Conservation (phyloP, 2,329 filamentous ascomycete genomes). For the Aspergillus fumigatiaffinis region DNA sequence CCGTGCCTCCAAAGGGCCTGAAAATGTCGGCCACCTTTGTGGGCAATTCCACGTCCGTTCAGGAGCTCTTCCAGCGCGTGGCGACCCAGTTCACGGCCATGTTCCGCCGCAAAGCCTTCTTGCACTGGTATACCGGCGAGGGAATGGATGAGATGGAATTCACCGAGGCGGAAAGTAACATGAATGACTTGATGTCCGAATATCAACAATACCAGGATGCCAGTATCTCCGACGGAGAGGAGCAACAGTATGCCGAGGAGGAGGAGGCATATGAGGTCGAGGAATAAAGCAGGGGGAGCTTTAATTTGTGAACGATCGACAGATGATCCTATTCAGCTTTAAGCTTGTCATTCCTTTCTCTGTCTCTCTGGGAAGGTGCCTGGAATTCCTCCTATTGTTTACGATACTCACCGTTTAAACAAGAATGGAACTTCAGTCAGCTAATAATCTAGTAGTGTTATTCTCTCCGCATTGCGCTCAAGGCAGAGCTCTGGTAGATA, state of each 20-base stretch:
- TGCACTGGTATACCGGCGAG: conserved; percentile 99
- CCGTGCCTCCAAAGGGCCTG: conserved; percentile 92
- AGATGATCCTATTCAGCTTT: not conserved
- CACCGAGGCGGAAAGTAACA: conserved; percentile 99
- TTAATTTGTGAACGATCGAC: too few relatives aligned
- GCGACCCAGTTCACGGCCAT: conserved; percentile 99
- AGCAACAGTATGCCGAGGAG: conserved; percentile 86
- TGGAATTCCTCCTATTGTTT: too few relatives aligned
- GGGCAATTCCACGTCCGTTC: conserved; percentile 98
- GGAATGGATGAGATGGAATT: conserved; percentile 99
- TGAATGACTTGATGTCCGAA: conserved; percentile 99
- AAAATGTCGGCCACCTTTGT: conserved; percentile 99
- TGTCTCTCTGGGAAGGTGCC: too few relatives aligned
- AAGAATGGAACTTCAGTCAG: too few relatives aligned
- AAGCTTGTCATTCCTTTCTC: not conserved
- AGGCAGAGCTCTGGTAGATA: too few relatives aligned
- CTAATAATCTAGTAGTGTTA: too few relatives aligned
- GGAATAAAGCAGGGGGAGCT: too few relatives aligned
- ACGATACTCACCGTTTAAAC: too few relatives aligned
- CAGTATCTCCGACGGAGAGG: conserved; percentile 92
- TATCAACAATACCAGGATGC: conserved; percentile 99
- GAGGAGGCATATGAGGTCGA: conserved; percentile 65
- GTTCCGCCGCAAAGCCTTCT: conserved; percentile 99
- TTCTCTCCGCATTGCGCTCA: too few relatives aligned
- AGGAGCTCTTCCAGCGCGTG: conserved; percentile 99